Evolutionary conservation across 306 rosid species (phyloP), one percentile per base, ranked within the genome.

Genomic region (Fagus crenata): DNA sequence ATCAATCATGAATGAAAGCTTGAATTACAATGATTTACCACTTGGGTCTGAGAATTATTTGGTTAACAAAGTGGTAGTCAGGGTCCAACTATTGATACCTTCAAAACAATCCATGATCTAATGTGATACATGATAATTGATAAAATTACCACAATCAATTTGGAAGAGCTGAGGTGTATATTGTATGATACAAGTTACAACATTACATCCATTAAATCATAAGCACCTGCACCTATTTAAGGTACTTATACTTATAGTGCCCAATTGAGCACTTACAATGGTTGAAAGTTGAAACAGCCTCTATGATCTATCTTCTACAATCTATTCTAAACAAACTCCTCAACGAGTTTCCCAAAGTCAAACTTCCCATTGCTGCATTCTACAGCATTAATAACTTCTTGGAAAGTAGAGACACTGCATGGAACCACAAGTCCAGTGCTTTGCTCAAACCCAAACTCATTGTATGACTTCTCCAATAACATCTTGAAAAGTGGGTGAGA

Each of bases 401-500:
- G 86, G 78, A 95, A 95, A 35, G 96, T 77, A 4, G 88, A 82
- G 71, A 88, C 93, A 77, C 75, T 89, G 82, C 96, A 92, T 39
- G 98, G 97, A 59, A 95, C 90, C 13, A 88, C 91, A 0, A 95
- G 84, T 1, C 97, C 96, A 71, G 77, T 83, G 81, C 81, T 88
- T 54, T 92, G 98, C 70, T 90, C 82, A 53, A 89, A 95, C 13
- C 98, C 98, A 74, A 88, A 95, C 82, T 92, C 98, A 51, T 89
- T 75, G 77, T 81, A 79, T 2, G 98, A 81, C 78, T 92, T 95
- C 74, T 92, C 92, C 51, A 92, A n/a, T 78, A 92, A 49, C 77
- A 92, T 95, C 93, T 89, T 95, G 88, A 95, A 90, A 22, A 95
- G 87, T 1, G 98, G 98, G 63, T 92, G 98, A 54, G 89, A 78